Evolutionary conservation across 2,329 filamentous ascomycete species (phyloP).

Genomic region (Trichoderma citrinoviride): DNA sequence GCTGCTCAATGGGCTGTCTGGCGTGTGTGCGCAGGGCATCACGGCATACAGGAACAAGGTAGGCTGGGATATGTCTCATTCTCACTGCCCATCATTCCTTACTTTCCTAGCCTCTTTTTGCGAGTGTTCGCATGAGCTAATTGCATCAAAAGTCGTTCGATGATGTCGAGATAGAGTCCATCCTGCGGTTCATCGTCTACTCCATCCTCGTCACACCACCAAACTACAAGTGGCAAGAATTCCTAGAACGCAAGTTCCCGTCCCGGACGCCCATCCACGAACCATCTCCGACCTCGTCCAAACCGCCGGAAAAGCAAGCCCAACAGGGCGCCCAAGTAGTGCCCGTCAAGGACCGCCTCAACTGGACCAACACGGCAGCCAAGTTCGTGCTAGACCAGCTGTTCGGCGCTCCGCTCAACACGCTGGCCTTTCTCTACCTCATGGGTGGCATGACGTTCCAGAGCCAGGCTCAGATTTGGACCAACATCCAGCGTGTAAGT

Average conservation of each 20-base stretch:
- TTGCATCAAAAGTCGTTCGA: conserved; percentile 1
- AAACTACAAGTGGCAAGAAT: conserved; percentile 21
- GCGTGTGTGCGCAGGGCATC: conserved; percentile 16
- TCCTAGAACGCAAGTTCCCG: conserved; percentile 6
- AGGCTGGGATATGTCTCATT: not conserved
- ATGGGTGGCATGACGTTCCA: conserved; percentile 18
- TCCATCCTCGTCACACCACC: conserved; percentile 16
- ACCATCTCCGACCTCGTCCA: not conserved
- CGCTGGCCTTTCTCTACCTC: conserved; percentile 15
- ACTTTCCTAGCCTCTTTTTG: not conserved
- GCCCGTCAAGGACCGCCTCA: conserved; percentile 1
- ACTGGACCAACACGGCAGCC: conserved; percentile 5
- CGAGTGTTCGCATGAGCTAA: not conserved
- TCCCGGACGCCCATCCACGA: not conserved
- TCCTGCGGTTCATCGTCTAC: conserved; percentile 15
- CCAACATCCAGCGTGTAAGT: conserved; percentile 1
- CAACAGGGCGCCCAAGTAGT: not conserved
- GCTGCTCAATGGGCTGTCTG: conserved; percentile 12
- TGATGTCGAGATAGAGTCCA: conserved; percentile 9
- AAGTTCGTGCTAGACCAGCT: conserved; percentile 18
- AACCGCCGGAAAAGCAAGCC: not conserved
- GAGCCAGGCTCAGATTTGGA: conserved; percentile 11
- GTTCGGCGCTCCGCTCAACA: conserved; percentile 15
- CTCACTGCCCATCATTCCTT: not conserved
- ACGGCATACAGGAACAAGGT: conserved; percentile 14